Conservation (phyloP, 805 yeast species). For the Schizosaccharomyces octosporus region DNA sequence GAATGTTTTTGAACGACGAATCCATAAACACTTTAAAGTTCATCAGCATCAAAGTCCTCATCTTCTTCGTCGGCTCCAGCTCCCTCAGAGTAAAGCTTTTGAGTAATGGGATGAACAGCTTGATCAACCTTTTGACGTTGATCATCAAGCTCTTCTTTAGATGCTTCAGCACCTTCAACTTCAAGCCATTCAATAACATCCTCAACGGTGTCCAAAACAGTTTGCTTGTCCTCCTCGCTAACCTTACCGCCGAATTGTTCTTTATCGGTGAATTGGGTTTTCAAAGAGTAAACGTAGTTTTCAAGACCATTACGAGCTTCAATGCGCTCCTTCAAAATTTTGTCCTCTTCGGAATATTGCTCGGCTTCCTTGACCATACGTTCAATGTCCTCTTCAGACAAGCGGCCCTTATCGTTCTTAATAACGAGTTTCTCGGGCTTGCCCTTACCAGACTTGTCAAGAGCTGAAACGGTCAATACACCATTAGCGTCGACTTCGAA, state of each 20-base stretch:
- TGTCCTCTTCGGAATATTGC: conserved; percentile 78
- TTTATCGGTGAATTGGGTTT: conserved; percentile 34
- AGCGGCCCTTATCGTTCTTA: conserved; percentile 95
- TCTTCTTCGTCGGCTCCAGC: conserved; percentile 29
- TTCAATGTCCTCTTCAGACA: conserved; percentile 89
- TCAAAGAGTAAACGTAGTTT: conserved; percentile 64
- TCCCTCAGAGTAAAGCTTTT: conserved; percentile 51
- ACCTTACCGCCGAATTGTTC: conserved; percentile 50
- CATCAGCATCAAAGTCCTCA: conserved; percentile 29
- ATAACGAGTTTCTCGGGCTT: conserved; percentile 89
- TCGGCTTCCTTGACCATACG: conserved; percentile 97
- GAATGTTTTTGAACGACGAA: too few relatives aligned
- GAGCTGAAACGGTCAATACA: conserved; percentile 83
- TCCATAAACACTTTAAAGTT: conserved; percentile 12
- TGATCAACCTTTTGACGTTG: conserved; percentile 62
- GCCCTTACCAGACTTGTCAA: conserved; percentile 88
- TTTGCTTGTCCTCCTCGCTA: conserved; percentile 76
- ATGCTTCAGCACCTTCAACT: conserved; percentile 63
- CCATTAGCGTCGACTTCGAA: conserved; percentile 95
- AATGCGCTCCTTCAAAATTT: conserved; percentile 55
- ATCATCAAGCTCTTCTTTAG: conserved; percentile 81
- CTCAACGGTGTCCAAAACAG: conserved; percentile 61
- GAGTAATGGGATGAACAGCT: conserved; percentile 75
- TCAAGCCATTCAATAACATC: conserved; percentile 77
- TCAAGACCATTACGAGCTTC: conserved; percentile 74